Evolutionary conservation across 768 basidiomycete species (phyloP).

Genomic region (Phaeotremella fagi): DNA sequence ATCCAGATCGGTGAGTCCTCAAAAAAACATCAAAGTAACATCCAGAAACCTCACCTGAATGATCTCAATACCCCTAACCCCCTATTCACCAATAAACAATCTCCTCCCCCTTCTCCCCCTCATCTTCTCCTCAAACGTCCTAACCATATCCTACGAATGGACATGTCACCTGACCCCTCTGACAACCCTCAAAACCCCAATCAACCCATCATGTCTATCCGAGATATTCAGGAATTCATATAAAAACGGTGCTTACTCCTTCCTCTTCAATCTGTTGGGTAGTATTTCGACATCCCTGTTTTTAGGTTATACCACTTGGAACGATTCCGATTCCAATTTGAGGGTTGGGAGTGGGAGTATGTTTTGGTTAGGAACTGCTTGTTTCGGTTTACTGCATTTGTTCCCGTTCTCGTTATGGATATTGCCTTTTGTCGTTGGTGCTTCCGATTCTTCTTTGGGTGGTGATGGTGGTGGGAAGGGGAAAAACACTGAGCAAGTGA

Average conservation of each 20-base stretch:
- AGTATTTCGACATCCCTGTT: background rate
- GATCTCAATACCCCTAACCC: background rate
- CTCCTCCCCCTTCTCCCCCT: background rate
- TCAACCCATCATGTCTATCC: background rate
- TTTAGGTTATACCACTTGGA: background rate
- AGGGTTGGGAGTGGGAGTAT: background rate
- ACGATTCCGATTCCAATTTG: background rate
- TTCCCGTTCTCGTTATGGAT: background rate
- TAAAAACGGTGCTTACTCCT: background rate
- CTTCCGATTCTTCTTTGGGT: too few relatives aligned
- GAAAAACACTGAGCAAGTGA: background rate
- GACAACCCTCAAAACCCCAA: background rate
- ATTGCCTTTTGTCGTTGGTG: background rate
- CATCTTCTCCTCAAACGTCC: conserved; percentile 1
- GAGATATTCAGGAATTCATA: background rate
- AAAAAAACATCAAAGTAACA: too few relatives aligned
- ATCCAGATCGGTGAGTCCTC: too few relatives aligned
- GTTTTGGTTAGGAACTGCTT: background rate
- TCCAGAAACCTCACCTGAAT: background rate
- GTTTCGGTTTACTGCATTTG: background rate
- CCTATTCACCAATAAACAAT: background rate
- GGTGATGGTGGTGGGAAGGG: background rate
- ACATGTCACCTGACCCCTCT: background rate
- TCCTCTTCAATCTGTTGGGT: background rate
- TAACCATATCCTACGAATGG: background rate